Base-by-base conservation (phyloP, 1,284 basidiomycete genomes). In the Xerocomus minutiporus region DNA sequence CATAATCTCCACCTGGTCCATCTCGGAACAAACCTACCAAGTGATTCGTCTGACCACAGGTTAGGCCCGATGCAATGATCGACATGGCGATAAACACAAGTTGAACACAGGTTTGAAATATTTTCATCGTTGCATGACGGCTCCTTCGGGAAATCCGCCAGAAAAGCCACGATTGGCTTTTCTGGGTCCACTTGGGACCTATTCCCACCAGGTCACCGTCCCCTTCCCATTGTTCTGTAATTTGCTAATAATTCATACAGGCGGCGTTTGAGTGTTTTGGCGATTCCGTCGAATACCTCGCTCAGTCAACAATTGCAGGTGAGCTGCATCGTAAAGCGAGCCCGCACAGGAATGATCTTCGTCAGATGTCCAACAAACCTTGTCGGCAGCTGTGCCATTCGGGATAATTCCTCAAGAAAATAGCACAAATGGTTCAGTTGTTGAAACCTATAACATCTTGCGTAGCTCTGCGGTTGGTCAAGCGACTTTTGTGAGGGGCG, bases 391-490 rank as follows among this genome's bases (percentile, higher is more conserved):
- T 31, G 67, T 66, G 54, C 75, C 63, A 53, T 64, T 81, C 45
- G 86, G 77, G 20, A 73, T 91, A 9, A 72, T 90, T 20, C 88
- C 88, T 13, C 83, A 86, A 64, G 88, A 91, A 68, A 91, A 91
- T 61, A 82, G 81, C 25, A 85, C 81, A 34, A 85, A 82, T 59
- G 88, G 88, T 9, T 72, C 72, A n/a, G 88, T 91, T 8, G 69
- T 81, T 15, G 88, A 91, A 65, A 86, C 86, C 4, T 88, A 87
- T 58, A 83, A 89, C 62, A 61, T 72, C 29, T 69, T 90, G 38
- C 80, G 84, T 32, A 57, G 56, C 23, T 60, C 73, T 23, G 61
- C 68, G 17, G 60, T 74, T 35, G 79, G 79, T 9, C 56, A 61
- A 44, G 62, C 67, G 1, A 71, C 66, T 13, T 83, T 81, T 59